Conservation (phyloP, 768 basidiomycete species). For the Naganishia friedmannii region DNA sequence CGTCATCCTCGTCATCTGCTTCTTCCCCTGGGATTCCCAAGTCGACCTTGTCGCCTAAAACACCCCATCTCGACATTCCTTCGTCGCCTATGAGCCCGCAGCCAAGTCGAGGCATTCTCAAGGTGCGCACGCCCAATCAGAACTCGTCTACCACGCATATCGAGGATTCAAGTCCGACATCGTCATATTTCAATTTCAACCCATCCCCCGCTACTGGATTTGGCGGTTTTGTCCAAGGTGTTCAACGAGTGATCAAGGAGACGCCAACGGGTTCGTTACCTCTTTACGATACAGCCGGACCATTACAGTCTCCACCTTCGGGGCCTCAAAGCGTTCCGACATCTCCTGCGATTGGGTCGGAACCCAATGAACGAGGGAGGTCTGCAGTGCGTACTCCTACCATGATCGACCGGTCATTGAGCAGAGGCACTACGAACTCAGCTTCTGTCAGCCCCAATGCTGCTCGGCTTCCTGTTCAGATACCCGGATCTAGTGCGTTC, state of each 20-base stretch:
- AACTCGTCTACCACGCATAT: slow-evolving; percentile 15
- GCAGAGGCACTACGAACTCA: slow-evolving; percentile 21
- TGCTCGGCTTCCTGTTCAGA: slow-evolving; percentile 26
- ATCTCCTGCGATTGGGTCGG: slow-evolving; percentile 21
- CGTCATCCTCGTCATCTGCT: slow-evolving; percentile 5
- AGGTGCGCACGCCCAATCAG: slow-evolving; percentile 42
- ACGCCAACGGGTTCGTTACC: slow-evolving; percentile 33
- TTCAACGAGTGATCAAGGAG: slow-evolving; percentile 28
- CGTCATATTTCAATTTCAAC: slow-evolving; percentile 50
- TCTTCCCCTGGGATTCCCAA: slow-evolving; percentile 15
- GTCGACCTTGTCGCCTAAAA: slow-evolving; percentile 49
- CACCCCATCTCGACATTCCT: slow-evolving; percentile 45
- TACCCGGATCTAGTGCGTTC: neutral
- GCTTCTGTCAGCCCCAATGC: slow-evolving; percentile 29
- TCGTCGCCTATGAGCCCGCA: slow-evolving; percentile 29
- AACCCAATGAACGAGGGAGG: slow-evolving; percentile 27
- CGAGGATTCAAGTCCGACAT: slow-evolving; percentile 36
- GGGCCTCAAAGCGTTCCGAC: slow-evolving; percentile 6
- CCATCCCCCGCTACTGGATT: slow-evolving; percentile 52
- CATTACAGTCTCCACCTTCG: slow-evolving; percentile 27
- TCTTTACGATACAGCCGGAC: slow-evolving; percentile 23
- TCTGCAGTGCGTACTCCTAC: slow-evolving; percentile 29
- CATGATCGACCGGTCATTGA: slow-evolving; percentile 25
- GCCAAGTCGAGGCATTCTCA: slow-evolving; percentile 50
- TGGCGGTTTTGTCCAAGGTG: slow-evolving; percentile 43